A percentile compares a stretch with the other conserved stretches of the same genome.
Evolutionary conservation across 768 basidiomycete species (phyloP).

Genomic region (Xerocomellus chrysenteron): DNA sequence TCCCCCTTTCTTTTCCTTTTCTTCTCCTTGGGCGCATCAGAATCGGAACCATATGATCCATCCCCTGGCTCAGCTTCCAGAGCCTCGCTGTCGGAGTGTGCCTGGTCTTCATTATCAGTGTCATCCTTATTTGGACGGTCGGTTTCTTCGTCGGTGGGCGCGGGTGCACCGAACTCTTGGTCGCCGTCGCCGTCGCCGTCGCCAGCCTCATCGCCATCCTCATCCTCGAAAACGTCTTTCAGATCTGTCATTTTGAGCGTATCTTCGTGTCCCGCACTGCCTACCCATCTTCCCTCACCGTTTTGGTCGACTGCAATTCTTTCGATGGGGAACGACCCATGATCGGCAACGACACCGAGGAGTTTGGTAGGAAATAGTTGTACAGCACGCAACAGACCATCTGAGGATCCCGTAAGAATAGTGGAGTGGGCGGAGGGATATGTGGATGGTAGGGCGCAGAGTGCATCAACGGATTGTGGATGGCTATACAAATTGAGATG

Average conservation of each 20-base stretch:
- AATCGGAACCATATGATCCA: slow-evolving; percentile 26
- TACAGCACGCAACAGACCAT: slow-evolving; percentile 85
- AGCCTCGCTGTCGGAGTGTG: neutral
- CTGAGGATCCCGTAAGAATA: slow-evolving; percentile 87
- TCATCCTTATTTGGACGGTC: slow-evolving; percentile 16
- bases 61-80: slow-evolving; percentile 21
- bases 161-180: slow-evolving; percentile 19
- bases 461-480: slow-evolving; percentile 86
- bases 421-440: slow-evolving; percentile 64
- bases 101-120: slow-evolving; percentile 6
- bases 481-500: slow-evolving; percentile 52
- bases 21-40: slow-evolving; percentile 35
- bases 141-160: slow-evolving; percentile 23
- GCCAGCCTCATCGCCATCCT: slow-evolving; percentile 28
- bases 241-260: slow-evolving; percentile 82
- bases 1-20: slow-evolving; percentile 61
- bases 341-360: slow-evolving; percentile 86
- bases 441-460: slow-evolving; percentile 67
- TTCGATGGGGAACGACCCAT: slow-evolving; percentile 91
- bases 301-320: slow-evolving; percentile 66
- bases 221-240: slow-evolving; percentile 61
- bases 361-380: slow-evolving; percentile 88
- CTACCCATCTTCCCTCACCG: slow-evolving; percentile 78
- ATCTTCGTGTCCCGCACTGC: slow-evolving; percentile 90
- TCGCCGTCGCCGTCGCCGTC: slow-evolving; percentile 16